phyloP scores from a whole-genome alignment of 2,329 filamentous ascomycete genomes.

The Xylariaceae sp. region DNA sequence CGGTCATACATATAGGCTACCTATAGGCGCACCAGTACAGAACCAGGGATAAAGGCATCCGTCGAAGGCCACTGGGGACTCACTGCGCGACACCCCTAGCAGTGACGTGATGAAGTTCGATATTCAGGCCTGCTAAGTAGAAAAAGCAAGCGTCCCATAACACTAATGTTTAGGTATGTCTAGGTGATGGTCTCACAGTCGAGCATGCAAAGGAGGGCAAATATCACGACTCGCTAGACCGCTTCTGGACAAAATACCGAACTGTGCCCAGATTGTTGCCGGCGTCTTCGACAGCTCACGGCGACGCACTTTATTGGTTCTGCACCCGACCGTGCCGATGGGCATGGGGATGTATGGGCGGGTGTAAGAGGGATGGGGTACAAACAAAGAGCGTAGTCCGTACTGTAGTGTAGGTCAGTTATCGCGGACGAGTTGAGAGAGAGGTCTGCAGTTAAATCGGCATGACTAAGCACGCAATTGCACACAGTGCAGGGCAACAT shows the following conservation, averaged over 20 bases:
- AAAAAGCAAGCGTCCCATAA: background rate
- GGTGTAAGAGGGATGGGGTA: background rate
- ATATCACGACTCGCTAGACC: constrained; percentile 25
- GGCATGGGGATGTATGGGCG: background rate
- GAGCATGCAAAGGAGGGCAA: constrained; percentile 4
- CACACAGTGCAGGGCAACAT: no score
- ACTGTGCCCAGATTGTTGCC: background rate
- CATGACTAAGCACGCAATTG: no score
- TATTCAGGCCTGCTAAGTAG: background rate
- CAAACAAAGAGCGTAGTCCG: no score
- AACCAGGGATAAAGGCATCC: background rate
- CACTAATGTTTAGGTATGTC: background rate
- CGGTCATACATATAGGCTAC: background rate
- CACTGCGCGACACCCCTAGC: background rate
- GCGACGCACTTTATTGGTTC: background rate
- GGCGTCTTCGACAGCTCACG: background rate
- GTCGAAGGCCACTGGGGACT: background rate
- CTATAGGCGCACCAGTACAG: background rate
- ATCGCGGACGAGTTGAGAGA: no score
- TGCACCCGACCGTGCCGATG: background rate
- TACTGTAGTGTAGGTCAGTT: no score
- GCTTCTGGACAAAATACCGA: constrained; percentile 29
- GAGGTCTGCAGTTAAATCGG: no score
- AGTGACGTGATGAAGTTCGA: constrained; percentile 1
- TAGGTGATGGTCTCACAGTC: background rate